Base-by-base conservation (phyloP, 306 rosid species). In the Lupinus albus region DNA sequence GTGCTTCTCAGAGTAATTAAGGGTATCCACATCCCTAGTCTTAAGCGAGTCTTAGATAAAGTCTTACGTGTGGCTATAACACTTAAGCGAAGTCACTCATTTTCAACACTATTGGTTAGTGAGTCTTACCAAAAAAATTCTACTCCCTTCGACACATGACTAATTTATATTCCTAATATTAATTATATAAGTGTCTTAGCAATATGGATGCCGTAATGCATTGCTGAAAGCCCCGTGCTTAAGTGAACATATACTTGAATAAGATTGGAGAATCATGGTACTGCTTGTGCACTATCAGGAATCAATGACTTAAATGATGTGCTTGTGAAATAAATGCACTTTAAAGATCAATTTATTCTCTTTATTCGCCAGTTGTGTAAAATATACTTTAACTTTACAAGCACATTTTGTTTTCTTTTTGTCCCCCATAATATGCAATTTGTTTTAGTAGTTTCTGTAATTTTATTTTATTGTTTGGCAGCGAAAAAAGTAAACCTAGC, bases 401-500 rank as follows among this genome's bases (percentile, higher is more conserved):
- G 38, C 30, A 33, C 64, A 8, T 33, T 51, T 13, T 42, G 8
- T 16, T 46, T 56, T 35, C 25, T 20, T 0, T 8, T 0, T 12
- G 1, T 8, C 32, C 15, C 15, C 16, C 42, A 38, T 53, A 14
- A 0, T 6, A 67, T 53, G 55, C 36, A 21, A 42, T n/a, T 63
- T 64, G 38, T 14, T 74, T 28, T 67, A 61, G 54, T 25, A 36
- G 49, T 41, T 73, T 67, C 30, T 39, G 10, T 61, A 64, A 78
- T 44, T 54, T 18, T 72, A 13, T 21, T 67, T 10, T 46, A 50
- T 72, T 60, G 54, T 56, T 46, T 64, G 74, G 86, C 91, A 94
- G 99, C 99, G 79, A 90, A 94, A 79, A 90, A 90, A 63, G 96
- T 86, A 13, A 70, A 80, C 69, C 84, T 90, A 64, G 83, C 73